These are phyloP conservation scores for Yarrowia hollandica DNA, from an alignment of 805 yeast genomes.

Conservation along the genomic window DNA sequence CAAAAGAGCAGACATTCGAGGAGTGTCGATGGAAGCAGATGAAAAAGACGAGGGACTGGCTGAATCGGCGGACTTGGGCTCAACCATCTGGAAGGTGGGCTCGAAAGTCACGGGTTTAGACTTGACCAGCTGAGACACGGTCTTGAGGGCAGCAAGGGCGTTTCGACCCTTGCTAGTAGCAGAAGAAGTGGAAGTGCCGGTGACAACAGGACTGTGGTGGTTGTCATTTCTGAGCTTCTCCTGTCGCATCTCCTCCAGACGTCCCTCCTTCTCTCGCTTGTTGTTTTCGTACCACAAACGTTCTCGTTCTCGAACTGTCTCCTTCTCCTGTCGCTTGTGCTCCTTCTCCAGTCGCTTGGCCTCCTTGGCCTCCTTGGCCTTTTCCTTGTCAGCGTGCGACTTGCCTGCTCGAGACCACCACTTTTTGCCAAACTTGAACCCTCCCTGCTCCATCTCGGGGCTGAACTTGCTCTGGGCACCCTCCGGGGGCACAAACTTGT, in stretches of 20 bases:
- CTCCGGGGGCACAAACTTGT: constrained; percentile 20
- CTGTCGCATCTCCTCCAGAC: background rate
- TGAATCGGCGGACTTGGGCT: background rate
- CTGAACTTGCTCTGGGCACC: constrained; percentile 11
- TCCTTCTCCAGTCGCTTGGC: background rate
- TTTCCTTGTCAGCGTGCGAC: background rate
- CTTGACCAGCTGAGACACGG: constrained; percentile 19
- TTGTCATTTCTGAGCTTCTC: no score
- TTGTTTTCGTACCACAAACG: background rate
- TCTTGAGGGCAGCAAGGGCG: constrained; percentile 11
- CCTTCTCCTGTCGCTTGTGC: background rate
- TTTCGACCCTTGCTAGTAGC: background rate
- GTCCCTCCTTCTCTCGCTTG: constrained; percentile 7
- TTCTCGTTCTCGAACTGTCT: constrained; percentile 5
- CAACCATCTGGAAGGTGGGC: constrained; percentile 27
- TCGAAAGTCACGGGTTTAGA: constrained; percentile 1
- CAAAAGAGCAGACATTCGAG: constrained; percentile 13
- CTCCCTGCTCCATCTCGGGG: constrained; percentile 8
- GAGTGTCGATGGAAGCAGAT: constrained; percentile 5
- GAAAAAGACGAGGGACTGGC: background rate
- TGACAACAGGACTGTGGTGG: no score
- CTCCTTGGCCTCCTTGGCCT: constrained; percentile 23
- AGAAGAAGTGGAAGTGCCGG: background rate
- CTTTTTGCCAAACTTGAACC: constrained; percentile 20
- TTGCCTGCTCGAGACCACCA: background rate